A percentile compares a stretch with the other conserved stretches of the same genome.
These are phyloP conservation scores for Quercus bicolor DNA, from an alignment of 306 rosid species.

Conservation along the genomic window DNA sequence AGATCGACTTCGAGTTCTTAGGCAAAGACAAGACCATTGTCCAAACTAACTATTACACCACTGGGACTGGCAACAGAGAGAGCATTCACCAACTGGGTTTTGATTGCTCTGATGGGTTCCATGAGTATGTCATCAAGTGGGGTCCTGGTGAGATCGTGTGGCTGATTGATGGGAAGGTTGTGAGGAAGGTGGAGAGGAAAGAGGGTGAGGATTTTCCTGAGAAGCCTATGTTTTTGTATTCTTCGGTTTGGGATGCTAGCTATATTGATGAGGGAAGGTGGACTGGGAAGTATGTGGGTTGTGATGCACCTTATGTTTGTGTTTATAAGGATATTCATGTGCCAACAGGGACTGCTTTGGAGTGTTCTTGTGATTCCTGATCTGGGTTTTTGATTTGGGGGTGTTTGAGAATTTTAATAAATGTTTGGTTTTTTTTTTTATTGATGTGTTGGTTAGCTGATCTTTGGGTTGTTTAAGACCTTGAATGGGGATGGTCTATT, in stretches of 20 bases:
- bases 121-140: conserved; percentile 51
- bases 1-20: conserved; percentile 65
- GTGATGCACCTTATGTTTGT: conserved; percentile 61
- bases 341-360: conserved; percentile 24
- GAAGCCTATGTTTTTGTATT: conserved; percentile 56
- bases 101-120: conserved; percentile 52
- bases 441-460: background rate
- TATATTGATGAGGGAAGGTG: conserved; percentile 47
- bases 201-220: conserved; percentile 39
- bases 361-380: conserved; percentile 16
- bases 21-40: conserved; percentile 46
- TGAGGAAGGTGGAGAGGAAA: conserved; percentile 44
- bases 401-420: background rate
- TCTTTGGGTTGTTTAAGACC: background rate
- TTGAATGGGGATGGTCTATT: background rate
- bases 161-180: conserved; percentile 48
- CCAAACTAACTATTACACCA: conserved; percentile 40
- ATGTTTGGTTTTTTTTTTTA: background rate
- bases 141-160: conserved; percentile 40
- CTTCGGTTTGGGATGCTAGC: conserved; percentile 66
- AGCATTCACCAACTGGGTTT: conserved; percentile 41
- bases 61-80: conserved; percentile 45
- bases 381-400: background rate
- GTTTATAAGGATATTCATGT: conserved; percentile 55
- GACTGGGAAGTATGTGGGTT: conserved; percentile 47